Base-by-base conservation (phyloP, 2,329 filamentous ascomycete genomes). In the Fusarium xyrophilum region DNA sequence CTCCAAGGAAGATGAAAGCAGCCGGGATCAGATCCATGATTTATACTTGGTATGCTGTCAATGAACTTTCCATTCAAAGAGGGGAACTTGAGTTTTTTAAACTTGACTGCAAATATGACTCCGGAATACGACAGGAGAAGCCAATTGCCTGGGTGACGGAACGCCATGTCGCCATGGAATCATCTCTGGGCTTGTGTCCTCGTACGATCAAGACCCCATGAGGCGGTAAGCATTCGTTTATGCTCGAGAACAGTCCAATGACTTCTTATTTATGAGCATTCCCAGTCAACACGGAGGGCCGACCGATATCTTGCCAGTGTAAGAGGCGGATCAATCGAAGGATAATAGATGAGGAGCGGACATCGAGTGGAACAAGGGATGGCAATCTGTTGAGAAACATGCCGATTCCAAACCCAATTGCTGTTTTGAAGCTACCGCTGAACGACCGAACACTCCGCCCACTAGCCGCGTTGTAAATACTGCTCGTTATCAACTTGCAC, bases 401-500 rank as follows among this genome's bases (percentile, higher is more conserved):
- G 69, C 60, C 72, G 59, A 60, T 69, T 68, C 65, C 60, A 72
- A 71, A 76, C 76, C 74, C 73, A 76, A 77, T 73, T 74, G 66
- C 61, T 73, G 67, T 72, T 70, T 68, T 63, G 66, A 76, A 74
- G 67, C 76, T 75, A 76, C 67, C 72, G 70, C 74, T 73, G 56
- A 73, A 72, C 64, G 59, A 71, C 65, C 70, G 67, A 70, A 72
- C 63, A 69, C 72, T 70, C 70, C 70, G 65, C 68, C 69, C 68
- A 62, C 55, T 50, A 60, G 65, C 71, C 74, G 74, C 71, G 68
- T 76, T 73, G 74, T 71, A 71, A 69, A 75, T 75, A 68, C 78
- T 78, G 72, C 75, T 77, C 76, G 76, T 76, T 77, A 76, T 76
- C 73, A 74, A 74, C 72, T 77, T 75, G 70, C 71, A 68, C 67